These are phyloP conservation scores for Nissolia schottii DNA, from an alignment of 306 rosid genomes.

Conservation along the genomic window DNA sequence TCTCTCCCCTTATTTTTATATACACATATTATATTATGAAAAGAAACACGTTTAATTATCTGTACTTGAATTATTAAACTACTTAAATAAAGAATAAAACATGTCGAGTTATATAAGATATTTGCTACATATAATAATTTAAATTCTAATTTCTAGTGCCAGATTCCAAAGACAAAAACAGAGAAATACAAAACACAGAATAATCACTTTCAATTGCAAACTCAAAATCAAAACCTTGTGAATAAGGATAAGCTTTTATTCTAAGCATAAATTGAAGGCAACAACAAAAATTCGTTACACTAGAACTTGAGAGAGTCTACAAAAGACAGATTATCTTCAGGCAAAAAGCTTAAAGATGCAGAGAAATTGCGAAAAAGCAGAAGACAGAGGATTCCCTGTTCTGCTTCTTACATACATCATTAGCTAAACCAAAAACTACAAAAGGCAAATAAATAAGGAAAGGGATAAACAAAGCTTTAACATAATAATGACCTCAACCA, in stretches of 20 bases:
- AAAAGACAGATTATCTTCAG: conserved; percentile 23
- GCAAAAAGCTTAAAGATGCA: conserved; percentile 34
- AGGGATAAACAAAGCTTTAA: neutral
- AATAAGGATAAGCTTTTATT: neutral
- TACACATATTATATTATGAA: neutral
- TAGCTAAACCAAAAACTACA: conserved; percentile 3
- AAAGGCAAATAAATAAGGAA: neutral
- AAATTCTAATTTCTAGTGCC: neutral
- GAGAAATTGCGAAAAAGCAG: conserved; percentile 31
- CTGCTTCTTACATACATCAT: conserved; percentile 34
- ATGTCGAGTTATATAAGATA: neutral
- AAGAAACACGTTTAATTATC: neutral
- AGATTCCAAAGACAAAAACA: no score
- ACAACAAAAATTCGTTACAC: neutral
- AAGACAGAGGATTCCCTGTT: conserved; percentile 20
- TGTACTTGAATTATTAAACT: neutral
- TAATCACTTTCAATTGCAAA: neutral
- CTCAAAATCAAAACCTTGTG: neutral
- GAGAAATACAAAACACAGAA: neutral
- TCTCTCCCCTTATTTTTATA: no score
- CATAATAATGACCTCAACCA: conserved; percentile 25
- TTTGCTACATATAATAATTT: neutral
- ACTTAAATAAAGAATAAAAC: neutral
- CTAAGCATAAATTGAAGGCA: neutral
- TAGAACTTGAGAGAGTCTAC: conserved; percentile 22